Conservation (phyloP, 805 yeast species). For the Candida boidinii region DNA sequence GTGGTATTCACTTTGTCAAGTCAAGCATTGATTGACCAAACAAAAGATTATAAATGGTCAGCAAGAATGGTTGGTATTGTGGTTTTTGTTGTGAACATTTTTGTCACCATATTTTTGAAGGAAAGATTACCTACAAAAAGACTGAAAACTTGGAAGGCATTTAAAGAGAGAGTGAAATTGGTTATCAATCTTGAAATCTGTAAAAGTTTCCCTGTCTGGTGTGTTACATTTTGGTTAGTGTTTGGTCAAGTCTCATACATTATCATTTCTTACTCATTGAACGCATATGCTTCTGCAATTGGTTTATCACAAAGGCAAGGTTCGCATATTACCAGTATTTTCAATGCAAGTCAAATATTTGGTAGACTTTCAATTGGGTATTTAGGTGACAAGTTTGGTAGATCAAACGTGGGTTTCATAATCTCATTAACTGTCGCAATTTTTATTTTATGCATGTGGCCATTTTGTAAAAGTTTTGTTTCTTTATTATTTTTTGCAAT, state of each 20-base stretch:
- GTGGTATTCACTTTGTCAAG: conserved; percentile 25
- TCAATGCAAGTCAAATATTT: conserved; percentile 37
- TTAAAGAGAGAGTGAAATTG: conserved; percentile 10
- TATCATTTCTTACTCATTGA: conserved; percentile 36
- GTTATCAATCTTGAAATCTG: conserved; percentile 13
- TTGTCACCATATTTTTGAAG: conserved; percentile 33
- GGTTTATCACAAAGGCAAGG: conserved; percentile 40
- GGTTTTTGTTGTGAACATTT: conserved; percentile 25
- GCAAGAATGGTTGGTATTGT: conserved; percentile 34
- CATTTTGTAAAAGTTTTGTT: conserved; percentile 21
- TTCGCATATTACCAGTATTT: conserved; percentile 34
- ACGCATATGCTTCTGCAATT: conserved; percentile 37
- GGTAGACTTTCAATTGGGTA: conserved; percentile 45
- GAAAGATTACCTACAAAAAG: conserved; percentile 26
- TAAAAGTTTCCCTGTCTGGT: conserved; percentile 9
- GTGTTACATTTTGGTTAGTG: conserved; percentile 19
- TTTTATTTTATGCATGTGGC: conserved; percentile 40
- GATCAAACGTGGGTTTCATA: conserved; percentile 33
- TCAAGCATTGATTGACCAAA: conserved; percentile 26
- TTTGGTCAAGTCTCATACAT: conserved; percentile 33
- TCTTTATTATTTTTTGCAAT: conserved; percentile 28
- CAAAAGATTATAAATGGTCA: conserved; percentile 35
- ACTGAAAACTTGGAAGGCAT: conserved; percentile 9
- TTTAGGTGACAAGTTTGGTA: conserved; percentile 36
- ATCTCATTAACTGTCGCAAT: conserved; percentile 26